phyloP scores from a whole-genome alignment of 805 yeast species.

The Candida dajiaensis region DNA sequence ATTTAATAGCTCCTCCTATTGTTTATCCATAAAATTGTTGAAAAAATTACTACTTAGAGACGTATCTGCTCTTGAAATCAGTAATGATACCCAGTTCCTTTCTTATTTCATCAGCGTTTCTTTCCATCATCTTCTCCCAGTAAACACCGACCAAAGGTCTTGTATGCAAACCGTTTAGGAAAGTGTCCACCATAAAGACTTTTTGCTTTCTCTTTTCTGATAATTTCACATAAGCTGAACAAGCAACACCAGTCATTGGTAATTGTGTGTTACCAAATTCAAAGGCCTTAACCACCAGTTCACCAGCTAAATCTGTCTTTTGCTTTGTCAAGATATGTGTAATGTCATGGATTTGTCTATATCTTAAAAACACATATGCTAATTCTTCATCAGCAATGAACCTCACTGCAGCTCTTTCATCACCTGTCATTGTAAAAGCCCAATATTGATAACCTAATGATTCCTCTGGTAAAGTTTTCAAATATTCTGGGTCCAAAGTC shows the following conservation, averaged over 20 bases:
- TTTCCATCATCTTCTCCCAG: conserved; percentile 81
- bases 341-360: conserved; percentile 95
- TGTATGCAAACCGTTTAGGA: conserved; percentile 68
- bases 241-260: conserved; percentile 90
- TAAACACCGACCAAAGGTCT: conserved; percentile 80
- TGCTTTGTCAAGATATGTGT: conserved; percentile 88
- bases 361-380: conserved; percentile 89
- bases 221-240: conserved; percentile 82
- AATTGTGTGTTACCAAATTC: conserved; percentile 90
- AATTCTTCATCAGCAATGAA: conserved; percentile 86
- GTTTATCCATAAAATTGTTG: too few species aligned
- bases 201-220: conserved; percentile 56
- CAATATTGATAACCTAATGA: conserved; percentile 80
- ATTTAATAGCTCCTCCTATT: too few species aligned
- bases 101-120: conserved; percentile 69
- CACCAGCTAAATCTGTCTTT: conserved; percentile 95
- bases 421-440: conserved; percentile 87
- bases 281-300: conserved; percentile 84
- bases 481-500: conserved; percentile 55
- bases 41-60: too few species aligned
- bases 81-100: conserved; percentile 52
- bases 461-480: conserved; percentile 55
- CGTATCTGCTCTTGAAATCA: not conserved
- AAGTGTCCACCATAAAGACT: conserved; percentile 47
- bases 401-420: conserved; percentile 82